These are phyloP conservation scores for Dendrobium chrysotoxum DNA, from an alignment of 106 monocot species.

Conservation along the genomic window DNA sequence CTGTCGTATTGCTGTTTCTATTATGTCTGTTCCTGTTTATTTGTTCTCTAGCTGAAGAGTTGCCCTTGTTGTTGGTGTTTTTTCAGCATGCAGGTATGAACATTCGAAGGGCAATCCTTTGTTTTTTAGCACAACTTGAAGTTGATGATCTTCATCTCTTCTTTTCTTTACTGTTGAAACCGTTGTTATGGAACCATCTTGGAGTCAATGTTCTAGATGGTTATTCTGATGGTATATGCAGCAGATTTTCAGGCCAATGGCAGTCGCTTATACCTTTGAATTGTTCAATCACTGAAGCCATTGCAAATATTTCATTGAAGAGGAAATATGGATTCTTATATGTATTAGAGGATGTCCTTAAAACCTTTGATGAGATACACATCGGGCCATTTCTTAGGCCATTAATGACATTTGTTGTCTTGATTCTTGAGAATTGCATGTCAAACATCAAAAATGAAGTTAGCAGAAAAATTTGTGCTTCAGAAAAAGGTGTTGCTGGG, in stretches of 20 bases:
- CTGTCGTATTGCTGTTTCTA: neutral
- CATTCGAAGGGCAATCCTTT: slow-evolving; percentile 70
- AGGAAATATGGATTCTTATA: slow-evolving; percentile 74
- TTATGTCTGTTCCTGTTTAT: neutral
- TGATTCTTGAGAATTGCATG: slow-evolving; percentile 68
- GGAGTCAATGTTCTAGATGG: slow-evolving; percentile 5
- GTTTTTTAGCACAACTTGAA: slow-evolving; percentile 76
- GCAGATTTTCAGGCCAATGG: slow-evolving; percentile 7
- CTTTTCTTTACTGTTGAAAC: slow-evolving; percentile 61
- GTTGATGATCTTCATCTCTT: slow-evolving; percentile 69
- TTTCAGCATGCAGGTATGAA: slow-evolving; percentile 74
- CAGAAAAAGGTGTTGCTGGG: slow-evolving; percentile 13
- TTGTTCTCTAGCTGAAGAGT: neutral
- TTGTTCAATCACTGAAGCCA: slow-evolving; percentile 18
- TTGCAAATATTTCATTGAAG: slow-evolving; percentile 45
- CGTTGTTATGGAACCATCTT: slow-evolving; percentile 31
- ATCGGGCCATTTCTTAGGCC: slow-evolving; percentile 62
- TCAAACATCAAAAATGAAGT: slow-evolving; percentile 20
- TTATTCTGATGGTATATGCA: slow-evolving; percentile 3
- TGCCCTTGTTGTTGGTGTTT: slow-evolving; percentile 8
- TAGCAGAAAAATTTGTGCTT: neutral
- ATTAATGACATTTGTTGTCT: slow-evolving; percentile 56
- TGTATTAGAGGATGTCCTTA: slow-evolving; percentile 66
- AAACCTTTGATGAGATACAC: slow-evolving; percentile 70
- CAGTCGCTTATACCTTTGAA: slow-evolving; percentile 22